phyloP scores from a whole-genome alignment of 2,329 filamentous ascomycete genomes.

The Ophiosphaerella narmari region DNA sequence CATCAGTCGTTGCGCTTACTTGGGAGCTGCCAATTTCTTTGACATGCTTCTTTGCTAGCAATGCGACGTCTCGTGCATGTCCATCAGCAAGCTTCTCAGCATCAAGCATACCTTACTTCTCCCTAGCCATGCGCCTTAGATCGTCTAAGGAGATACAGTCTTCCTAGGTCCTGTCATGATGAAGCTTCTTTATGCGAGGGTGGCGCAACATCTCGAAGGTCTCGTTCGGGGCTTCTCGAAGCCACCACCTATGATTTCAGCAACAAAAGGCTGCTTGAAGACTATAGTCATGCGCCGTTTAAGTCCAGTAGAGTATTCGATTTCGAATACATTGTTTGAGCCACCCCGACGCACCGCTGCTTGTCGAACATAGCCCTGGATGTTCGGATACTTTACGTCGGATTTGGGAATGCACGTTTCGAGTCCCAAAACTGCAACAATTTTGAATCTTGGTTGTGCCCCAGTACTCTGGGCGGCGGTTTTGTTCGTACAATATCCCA shows the following conservation, averaged over 20 bases:
- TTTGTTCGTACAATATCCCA: slow-evolving; percentile 76
- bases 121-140: slow-evolving; percentile 68
- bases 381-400: slow-evolving; percentile 51
- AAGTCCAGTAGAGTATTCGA: slow-evolving; percentile 22
- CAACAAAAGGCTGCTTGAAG: slow-evolving; percentile 74
- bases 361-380: slow-evolving; percentile 46
- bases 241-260: slow-evolving; percentile 78
- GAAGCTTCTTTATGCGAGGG: slow-evolving; percentile 75
- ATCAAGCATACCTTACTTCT: slow-evolving; percentile 50
- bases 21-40: slow-evolving; percentile 21
- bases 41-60: slow-evolving; percentile 27
- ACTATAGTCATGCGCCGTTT: slow-evolving; percentile 51
- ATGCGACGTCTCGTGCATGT: slow-evolving; percentile 37
- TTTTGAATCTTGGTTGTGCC: slow-evolving; percentile 63
- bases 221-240: slow-evolving; percentile 74
- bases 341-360: slow-evolving; percentile 27
- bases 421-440: slow-evolving; percentile 62
- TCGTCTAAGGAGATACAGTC: slow-evolving; percentile 73
- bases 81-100: slow-evolving; percentile 27
- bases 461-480: slow-evolving; percentile 58
- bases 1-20: slow-evolving; percentile 15
- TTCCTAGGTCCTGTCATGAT: slow-evolving; percentile 71
- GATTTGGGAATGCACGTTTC: slow-evolving; percentile 53
- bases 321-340: slow-evolving; percentile 25
- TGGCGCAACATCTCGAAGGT: slow-evolving; percentile 78